Percentiles rank a stretch among this genome's conserved stretches.
These are phyloP conservation scores for Plasmodium knowlesi DNA, from an alignment of 169 alveolate genomes.

Conservation along the genomic window DNA sequence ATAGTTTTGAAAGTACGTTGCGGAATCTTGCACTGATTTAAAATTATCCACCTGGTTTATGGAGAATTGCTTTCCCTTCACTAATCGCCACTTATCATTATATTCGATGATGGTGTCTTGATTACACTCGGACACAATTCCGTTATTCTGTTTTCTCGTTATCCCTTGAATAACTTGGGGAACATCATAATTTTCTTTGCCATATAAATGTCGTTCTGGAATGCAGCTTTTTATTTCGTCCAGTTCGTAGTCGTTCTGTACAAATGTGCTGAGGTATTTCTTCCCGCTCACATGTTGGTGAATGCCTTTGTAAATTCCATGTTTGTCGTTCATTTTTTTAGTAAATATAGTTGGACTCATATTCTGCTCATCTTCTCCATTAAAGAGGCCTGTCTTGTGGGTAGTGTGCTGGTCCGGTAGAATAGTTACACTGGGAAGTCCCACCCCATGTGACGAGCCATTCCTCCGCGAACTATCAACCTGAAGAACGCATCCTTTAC, in stretches of 20 bases:
- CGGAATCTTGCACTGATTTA: conserved; percentile 59
- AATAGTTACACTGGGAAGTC: neutral
- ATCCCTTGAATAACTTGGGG: conserved; percentile 68
- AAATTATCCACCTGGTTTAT: conserved; percentile 41
- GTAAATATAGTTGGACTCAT: neutral
- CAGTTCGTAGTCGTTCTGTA: conserved; percentile 18
- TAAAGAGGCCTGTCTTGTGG: neutral
- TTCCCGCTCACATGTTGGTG: conserved; percentile 5
- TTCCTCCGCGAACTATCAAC: neutral
- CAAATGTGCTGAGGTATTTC: conserved; percentile 13
- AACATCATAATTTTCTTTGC: conserved; percentile 27
- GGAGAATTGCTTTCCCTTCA: conserved; percentile 40
- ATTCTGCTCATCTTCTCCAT: neutral
- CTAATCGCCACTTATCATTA: conserved; percentile 70
- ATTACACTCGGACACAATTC: conserved; percentile 53
- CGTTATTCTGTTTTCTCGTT: conserved; percentile 52
- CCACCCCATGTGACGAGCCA: neutral
- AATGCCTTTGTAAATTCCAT: neutral
- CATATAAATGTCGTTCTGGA: conserved; percentile 48
- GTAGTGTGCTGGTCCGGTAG: neutral
- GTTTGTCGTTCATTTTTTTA: neutral
- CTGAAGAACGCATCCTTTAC: neutral
- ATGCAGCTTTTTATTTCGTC: conserved; percentile 48
- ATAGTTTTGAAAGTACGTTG: conserved; percentile 37
- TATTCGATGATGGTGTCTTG: conserved; percentile 72